Base-by-base conservation (phyloP, 257 asterid genomes). In the Gentiana macrophylla region DNA sequence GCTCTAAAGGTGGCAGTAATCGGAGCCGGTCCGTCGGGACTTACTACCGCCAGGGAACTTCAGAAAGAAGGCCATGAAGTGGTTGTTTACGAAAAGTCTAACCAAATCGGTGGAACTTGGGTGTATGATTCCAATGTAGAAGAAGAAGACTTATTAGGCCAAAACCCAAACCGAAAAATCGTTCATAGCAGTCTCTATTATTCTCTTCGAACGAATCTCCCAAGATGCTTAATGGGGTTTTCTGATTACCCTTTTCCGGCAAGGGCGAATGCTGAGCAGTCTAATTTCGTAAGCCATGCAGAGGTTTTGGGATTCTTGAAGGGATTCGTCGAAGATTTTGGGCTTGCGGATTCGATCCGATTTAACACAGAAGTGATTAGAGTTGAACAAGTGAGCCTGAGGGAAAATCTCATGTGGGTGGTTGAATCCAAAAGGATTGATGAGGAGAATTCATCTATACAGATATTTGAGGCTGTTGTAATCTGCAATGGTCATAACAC, bases 31-130 rank as follows among this genome's bases (percentile, higher is more conserved):
- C 62, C 10, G 0, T 50, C 62, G 6, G 68, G 68, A 15, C 54
- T 63, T 2, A 32, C 6, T 1, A 33, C 62, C 5, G 62, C 69
- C 45, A 56, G 69, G 2, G 69, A 64, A 1, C 69, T 64, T 8
- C 33, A 56, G 41, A 12, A 12, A n/a, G 45, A 64, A 13, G 69
- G 69, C 9, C 63, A 56, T 10, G 33, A 64, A 0, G 69, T 57
- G 8, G 63, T 50, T 32, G 53, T 64, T 4, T 64, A 50, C 41
- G 69, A 64, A 33, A 64, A 64, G 37, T 49, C 62, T 8, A 13
- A 13, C 43, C 58, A 43, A 43, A 41, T 81, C 11, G 94, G 89
- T 6, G 94, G 94, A 13, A 61, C 60, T 3, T 84, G 86, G 94
- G 66, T 72, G 0, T 84, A 77, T 76, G 66, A 71, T 37, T 77